These are phyloP conservation scores for Euphorbia peplus DNA, from an alignment of 345 rosid species.

Conservation along the genomic window DNA sequence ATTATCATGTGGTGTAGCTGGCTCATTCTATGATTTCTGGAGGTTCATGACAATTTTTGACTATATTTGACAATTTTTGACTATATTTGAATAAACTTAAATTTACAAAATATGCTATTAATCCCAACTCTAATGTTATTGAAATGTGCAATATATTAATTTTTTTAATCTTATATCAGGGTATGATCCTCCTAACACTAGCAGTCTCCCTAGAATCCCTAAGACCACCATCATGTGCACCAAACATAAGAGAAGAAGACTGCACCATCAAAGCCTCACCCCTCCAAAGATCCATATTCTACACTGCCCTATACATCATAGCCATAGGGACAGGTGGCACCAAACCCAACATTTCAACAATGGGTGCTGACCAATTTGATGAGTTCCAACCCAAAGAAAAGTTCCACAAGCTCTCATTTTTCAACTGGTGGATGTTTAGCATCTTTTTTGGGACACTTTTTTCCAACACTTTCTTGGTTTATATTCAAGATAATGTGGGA, in stretches of 20 bases:
- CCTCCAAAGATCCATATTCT: slow-evolving; percentile 43
- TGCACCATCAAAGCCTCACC: slow-evolving; percentile 30
- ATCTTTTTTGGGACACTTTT: slow-evolving; percentile 57
- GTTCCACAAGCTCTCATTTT: slow-evolving; percentile 57
- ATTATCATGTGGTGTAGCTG: too few species aligned
- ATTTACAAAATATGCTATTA: too few species aligned
- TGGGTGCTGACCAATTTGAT: slow-evolving; percentile 74
- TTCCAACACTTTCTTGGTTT: slow-evolving; percentile 50
- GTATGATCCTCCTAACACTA: slow-evolving; percentile 51
- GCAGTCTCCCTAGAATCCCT: slow-evolving; percentile 44
- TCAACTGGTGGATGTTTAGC: slow-evolving; percentile 73
- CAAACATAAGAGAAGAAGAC: slow-evolving; percentile 25
- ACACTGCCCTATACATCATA: slow-evolving; percentile 40
- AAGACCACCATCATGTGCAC: slow-evolving; percentile 47
- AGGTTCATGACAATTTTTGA: too few species aligned
- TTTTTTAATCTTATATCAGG: slow-evolving; percentile 49
- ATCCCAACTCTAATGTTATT: too few species aligned
- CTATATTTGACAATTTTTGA: too few species aligned
- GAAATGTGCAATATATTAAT: too few species aligned
- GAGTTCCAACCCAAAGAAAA: slow-evolving; percentile 56
- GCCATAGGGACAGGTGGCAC: slow-evolving; percentile 57
- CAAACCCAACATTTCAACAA: slow-evolving; percentile 62
- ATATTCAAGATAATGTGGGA: slow-evolving; percentile 49
- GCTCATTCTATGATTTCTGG: too few species aligned
- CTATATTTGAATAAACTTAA: too few species aligned